Base-by-base conservation (phyloP, 768 basidiomycete species). In the Termitomyces bulborhizus region DNA sequence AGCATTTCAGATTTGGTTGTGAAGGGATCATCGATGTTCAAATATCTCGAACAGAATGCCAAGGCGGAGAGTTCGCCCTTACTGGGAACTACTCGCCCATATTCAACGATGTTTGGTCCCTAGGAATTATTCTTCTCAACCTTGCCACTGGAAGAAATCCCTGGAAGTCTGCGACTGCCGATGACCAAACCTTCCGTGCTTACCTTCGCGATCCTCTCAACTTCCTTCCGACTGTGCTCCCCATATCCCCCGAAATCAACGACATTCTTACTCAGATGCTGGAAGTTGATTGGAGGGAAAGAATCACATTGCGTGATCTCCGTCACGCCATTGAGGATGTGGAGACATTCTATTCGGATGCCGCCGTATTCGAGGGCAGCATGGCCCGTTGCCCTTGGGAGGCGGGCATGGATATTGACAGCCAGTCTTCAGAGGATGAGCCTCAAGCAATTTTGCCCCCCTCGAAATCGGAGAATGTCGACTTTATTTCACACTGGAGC, bases 41-140 rank as follows among this genome's bases (percentile, higher is more conserved):
- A 29, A 59, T 62, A 8, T 55, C 3, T 68, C 64, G 27, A 71
- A 65, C 60, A 98, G 93, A 98, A 71, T 97, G 96, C 69, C 89
- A 97, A 66, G 85, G 89, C 18, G 88, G 86, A 50, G 77, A 79
- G 52, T 81, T 86, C 57, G 81, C 81, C 26, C 78, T 76, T 21
- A 79, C 77, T 51, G 80, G 81, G 55, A 76, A 83, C 12, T 99
- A 99, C 72, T 90, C 90, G 6, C 92, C 95, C 9, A 79, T 84
- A 63, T 82, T 82, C 68, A 96, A 97, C 71, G 96, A 99, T 71
- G 83, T 98, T 60, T 99, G 96, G 96, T 93, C 95, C 13, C 77
- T 98, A 44, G 96, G 94, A 27, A 92, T 99, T 62, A 92, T 99
- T 57, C 86, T 99, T 43, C 85, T 98, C 66, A 99, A 99, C 70